Evolutionary conservation across 345 rosid species (phyloP).

Genomic region (Acer campestre): DNA sequence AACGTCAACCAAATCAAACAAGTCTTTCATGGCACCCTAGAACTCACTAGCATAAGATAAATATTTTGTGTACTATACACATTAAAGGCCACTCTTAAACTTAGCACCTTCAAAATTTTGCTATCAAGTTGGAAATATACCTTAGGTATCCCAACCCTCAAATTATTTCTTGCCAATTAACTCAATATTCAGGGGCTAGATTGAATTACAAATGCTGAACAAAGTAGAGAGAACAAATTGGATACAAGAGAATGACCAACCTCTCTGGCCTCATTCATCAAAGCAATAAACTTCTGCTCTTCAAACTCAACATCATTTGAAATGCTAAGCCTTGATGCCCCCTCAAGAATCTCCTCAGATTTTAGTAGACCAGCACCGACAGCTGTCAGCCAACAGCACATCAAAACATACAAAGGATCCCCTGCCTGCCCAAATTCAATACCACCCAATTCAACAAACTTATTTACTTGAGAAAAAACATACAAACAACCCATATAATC

Average conservation of each 20-base stretch:
- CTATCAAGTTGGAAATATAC: no score
- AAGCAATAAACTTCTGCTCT: conserved; percentile 79
- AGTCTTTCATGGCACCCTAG: not conserved
- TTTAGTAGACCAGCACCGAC: conserved; percentile 95
- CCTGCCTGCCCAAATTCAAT: conserved; percentile 62
- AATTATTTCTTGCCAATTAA: not conserved
- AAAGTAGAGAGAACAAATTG: not conserved
- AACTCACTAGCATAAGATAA: not conserved
- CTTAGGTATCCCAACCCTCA: not conserved
- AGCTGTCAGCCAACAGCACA: conserved; percentile 95
- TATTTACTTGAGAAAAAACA: not conserved
- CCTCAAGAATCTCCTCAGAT: conserved; percentile 89
- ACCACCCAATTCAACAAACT: conserved; percentile 21
- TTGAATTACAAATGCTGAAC: not conserved
- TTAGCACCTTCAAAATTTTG: no score
- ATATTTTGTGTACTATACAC: not conserved
- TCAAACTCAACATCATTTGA: conserved; percentile 90
- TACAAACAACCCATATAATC: not conserved
- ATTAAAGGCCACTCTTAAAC: no score
- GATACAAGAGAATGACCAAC: conserved; percentile 34
- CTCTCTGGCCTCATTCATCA: conserved; percentile 88
- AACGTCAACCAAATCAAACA: not conserved
- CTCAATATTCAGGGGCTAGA: not conserved
- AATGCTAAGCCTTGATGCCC: conserved; percentile 75
- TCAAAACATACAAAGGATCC: conserved; percentile 87